A percentile compares a stretch with the other conserved stretches of the same genome.
Evolutionary conservation across 495 filamentous ascomycete genomes (phyloP).

Genomic region (Penicillium robsamsonii): DNA sequence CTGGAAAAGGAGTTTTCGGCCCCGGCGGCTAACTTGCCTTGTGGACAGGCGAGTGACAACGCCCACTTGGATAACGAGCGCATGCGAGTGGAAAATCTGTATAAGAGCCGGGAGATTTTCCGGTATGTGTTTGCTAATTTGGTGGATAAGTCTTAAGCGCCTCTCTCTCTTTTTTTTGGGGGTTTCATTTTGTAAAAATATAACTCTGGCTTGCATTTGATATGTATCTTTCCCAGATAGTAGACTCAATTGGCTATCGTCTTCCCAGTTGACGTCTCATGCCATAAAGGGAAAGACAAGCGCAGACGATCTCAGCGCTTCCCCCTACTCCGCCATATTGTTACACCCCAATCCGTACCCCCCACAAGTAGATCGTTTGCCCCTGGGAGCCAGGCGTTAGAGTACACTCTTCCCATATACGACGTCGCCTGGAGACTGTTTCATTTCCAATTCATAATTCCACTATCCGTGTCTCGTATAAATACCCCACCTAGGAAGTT

Average conservation of each 20-base stretch:
- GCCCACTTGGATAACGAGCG: conserved; percentile 96
- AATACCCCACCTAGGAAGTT: neutral
- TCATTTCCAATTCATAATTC: neutral
- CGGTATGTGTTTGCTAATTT: conserved; percentile 75
- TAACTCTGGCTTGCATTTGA: neutral
- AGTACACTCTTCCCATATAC: neutral
- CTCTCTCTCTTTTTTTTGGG: neutral
- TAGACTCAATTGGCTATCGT: neutral
- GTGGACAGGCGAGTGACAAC: conserved; percentile 90
- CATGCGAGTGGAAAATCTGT: conserved; percentile 78
- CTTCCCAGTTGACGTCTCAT: neutral
- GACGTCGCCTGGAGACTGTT: neutral
- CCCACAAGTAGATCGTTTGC: too few relatives aligned
- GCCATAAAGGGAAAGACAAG: neutral
- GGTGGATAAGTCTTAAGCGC: conserved; percentile 43
- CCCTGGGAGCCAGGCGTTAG: neutral
- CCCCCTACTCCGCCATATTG: neutral
- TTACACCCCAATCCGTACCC: too few relatives aligned
- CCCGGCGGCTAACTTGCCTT: conserved; percentile 89
- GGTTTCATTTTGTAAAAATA: conserved; percentile 12
- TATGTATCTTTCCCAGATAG: neutral
- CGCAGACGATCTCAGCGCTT: neutral
- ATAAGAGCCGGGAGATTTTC: conserved; percentile 90
- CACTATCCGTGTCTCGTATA: neutral
- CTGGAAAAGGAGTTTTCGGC: conserved; percentile 92